These are phyloP conservation scores for Asterophora parasitica DNA, from an alignment of 768 basidiomycete genomes.

Conservation along the genomic window DNA sequence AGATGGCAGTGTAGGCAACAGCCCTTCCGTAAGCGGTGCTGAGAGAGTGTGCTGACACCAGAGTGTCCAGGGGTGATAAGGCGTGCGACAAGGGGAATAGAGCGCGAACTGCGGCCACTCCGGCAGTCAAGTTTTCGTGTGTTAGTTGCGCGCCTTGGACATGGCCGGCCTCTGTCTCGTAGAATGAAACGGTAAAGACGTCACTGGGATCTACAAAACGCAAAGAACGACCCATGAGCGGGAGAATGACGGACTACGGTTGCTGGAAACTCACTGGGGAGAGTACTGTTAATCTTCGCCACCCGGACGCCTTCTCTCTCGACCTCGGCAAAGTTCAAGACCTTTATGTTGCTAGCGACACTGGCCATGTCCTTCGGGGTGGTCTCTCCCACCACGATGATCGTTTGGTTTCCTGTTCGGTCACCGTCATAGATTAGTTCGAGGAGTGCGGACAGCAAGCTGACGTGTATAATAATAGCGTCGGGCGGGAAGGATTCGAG, in stretches of 20 bases:
- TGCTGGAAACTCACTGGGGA: constrained; percentile 44
- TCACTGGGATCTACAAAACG: constrained; percentile 46
- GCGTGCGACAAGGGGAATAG: constrained; percentile 70
- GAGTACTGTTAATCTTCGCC: constrained; percentile 38
- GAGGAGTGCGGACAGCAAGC: constrained; percentile 62
- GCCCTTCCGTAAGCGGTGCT: constrained; percentile 76
- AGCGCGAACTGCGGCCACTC: constrained; percentile 73
- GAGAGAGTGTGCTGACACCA: constrained; percentile 71
- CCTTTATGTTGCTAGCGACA: constrained; percentile 46
- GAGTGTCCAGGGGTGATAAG: constrained; percentile 66
- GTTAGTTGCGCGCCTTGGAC: constrained; percentile 65
- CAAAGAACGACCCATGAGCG: constrained; percentile 4
- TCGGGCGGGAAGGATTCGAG: constrained; percentile 62
- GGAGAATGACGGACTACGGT: not conserved
- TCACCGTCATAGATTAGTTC: constrained; percentile 67
- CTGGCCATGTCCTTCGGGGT: constrained; percentile 40
- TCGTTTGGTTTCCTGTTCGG: constrained; percentile 40
- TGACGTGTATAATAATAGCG: constrained; percentile 68
- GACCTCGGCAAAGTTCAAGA: constrained; percentile 65
- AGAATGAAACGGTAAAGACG: constrained; percentile 68
- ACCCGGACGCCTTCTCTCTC: constrained; percentile 59
- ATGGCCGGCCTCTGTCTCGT: constrained; percentile 44
- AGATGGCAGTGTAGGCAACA: constrained; percentile 74
- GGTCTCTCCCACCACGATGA: constrained; percentile 72
- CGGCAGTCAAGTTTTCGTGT: constrained; percentile 84